Percentiles rank a stretch among this genome's conserved stretches.
These are phyloP conservation scores for Ascodesmis nigricans DNA, from an alignment of 495 filamentous ascomycete genomes.

Conservation along the genomic window DNA sequence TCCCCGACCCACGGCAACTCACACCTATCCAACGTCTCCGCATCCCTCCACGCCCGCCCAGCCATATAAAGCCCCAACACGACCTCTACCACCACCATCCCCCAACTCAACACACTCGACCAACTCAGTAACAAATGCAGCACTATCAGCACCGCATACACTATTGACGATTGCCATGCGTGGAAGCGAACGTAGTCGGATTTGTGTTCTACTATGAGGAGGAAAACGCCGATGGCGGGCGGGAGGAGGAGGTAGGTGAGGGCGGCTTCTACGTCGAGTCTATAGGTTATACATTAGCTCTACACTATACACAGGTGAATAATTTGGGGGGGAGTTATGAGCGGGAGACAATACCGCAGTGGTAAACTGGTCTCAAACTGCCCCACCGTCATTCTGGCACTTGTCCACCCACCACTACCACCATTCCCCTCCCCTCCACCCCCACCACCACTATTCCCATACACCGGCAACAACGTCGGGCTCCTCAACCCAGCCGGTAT, in stretches of 20 bases:
- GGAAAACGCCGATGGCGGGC: constrained; percentile 63
- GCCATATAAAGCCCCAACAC: constrained; percentile 55
- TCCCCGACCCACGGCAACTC: constrained; percentile 75
- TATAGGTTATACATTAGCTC: constrained; percentile 1
- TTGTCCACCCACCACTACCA: too few species aligned
- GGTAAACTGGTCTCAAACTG: constrained; percentile 53
- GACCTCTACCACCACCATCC: constrained; percentile 55
- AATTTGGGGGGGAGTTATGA: not conserved
- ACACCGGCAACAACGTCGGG: constrained; percentile 24
- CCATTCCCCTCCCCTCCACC: constrained; percentile 22
- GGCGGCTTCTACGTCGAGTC: constrained; percentile 60
- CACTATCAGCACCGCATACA: constrained; percentile 71
- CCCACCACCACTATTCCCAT: constrained; percentile 18
- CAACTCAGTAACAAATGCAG: constrained; percentile 70
- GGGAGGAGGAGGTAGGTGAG: constrained; percentile 75
- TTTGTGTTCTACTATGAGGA: constrained; percentile 74
- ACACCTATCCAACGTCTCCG: constrained; percentile 70
- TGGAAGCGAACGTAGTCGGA: constrained; percentile 96
- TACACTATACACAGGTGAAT: not conserved
- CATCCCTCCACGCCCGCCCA: constrained; percentile 63
- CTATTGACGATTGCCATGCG: constrained; percentile 78
- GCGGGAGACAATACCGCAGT: constrained; percentile 25
- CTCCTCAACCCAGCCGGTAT: too few species aligned
- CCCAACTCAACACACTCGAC: constrained; percentile 63
- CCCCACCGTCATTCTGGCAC: constrained; percentile 24